Base-by-base conservation (phyloP, 495 filamentous ascomycete genomes). In the Cercophora newfieldiana region DNA sequence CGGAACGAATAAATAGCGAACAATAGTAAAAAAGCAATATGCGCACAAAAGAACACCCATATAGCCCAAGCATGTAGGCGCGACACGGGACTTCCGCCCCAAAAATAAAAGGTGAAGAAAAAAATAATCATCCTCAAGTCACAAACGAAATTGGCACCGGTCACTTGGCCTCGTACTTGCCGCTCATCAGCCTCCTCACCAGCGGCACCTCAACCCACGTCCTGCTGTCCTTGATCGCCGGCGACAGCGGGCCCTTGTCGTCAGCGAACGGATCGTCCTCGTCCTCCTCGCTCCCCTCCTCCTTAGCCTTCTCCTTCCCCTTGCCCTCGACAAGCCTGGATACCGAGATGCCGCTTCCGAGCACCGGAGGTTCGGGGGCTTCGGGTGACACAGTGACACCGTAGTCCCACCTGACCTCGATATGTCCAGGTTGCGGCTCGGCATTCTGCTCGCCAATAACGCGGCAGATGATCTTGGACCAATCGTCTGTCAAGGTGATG, bases 351-450 rank as follows among this genome's bases (percentile, higher is more conserved):
- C 87, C 86, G 63, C 87, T 88, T 2, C 81, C 84, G 4, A 81
- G 69, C 8, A 78, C 76, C 1, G 7, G 21, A 0, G 82, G 83
- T 49, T 83, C 87, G 0, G 79, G 83, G 0, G 78, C 66, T 10
- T 74, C 72, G 4, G 60, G 57, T 26, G 70, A 71, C 48, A 74
- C 48, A 2, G 75, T 71, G 2, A 73, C 68, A 65, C 79, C 71
- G 88, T 87, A 78, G 73, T 97, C 93, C 86, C 93, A 97, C 61
- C 89, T 82, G 2, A 91, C 92, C 70, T 97, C 92, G 12, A 94
- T 85, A 48, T 84, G 84, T 2, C 92, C 91, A 29, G 90, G 88
- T 72, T 86, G 86, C 1, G 91, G 93, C 72, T 90, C 88, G 0
- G 83, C 82, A 51, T 91, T 91, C n/a, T 90, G 86, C 16, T 90